Evolutionary conservation across 495 filamentous ascomycete species (phyloP).

Genomic region (Neurospora terricola): DNA sequence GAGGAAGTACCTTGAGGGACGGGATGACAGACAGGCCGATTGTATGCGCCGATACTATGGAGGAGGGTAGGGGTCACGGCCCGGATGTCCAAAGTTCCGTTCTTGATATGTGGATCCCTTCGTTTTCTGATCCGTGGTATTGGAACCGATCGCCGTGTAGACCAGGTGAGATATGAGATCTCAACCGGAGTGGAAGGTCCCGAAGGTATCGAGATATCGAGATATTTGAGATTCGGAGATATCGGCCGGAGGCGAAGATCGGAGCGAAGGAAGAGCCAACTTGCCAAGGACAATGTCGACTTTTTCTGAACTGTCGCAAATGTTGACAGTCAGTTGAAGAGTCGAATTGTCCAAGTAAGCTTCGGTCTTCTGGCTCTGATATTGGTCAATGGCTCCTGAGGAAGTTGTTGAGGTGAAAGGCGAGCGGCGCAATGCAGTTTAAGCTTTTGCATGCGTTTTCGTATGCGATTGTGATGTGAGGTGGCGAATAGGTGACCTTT

Average conservation of each 20-base stretch:
- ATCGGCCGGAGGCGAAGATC: background rate
- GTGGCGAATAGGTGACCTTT: background rate
- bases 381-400: background rate
- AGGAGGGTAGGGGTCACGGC: background rate
- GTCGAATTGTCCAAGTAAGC: background rate
- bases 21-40: background rate
- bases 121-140: background rate
- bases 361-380: background rate
- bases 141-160: background rate
- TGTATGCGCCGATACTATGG: background rate
- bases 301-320: background rate
- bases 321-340: background rate
- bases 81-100: background rate
- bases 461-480: background rate
- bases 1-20: background rate
- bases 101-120: background rate
- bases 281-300: background rate
- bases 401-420: background rate
- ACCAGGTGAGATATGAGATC: background rate
- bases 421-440: background rate
- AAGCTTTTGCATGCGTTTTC: background rate
- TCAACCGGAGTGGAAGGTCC: background rate
- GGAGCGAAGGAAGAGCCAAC: background rate
- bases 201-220: background rate
- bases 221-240: background rate